Evolutionary conservation across 257 asterid genomes (phyloP), one percentile per base, ranked within the genome.

Genomic region (Thymus mandschuricus): DNA sequence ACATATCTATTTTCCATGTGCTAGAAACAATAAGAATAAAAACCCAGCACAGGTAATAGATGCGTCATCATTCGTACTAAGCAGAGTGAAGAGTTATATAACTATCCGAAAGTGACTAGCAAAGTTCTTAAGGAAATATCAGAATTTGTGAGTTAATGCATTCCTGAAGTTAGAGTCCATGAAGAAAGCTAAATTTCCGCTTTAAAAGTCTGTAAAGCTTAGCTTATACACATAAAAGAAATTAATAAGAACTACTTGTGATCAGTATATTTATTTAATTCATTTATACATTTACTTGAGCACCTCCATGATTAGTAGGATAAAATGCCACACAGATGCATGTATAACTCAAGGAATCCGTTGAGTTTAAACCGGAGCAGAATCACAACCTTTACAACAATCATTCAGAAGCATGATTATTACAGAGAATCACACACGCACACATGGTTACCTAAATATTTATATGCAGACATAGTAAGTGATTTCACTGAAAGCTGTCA

Each of bases 11-110:
- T 72, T 4, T 12, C 33, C 48, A 56, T 28, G 72, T 11, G 38
- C 41, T 66, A 46, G 46, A 49, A 56, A 66, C 66, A 34, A 9
- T 44, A 30, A n/a, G 30, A 28, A 44, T 2, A 31, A 31, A 45
- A 38, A 44, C 2, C 49, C 31, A 10, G 21, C 21, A 35, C 41
- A 46, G 38, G 46, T 56, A 34, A 0, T 46, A 28, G 30, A 51
- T 61, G 28, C 38, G 9, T 61, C 43, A 49, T 27, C 62, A 61
- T 48, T 27, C n/a, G 60, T 60, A 71, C 68, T 43, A 64, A 54
- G 59, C 45, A 35, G 58, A 54, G 1, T 0, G 41, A 5, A 7
- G 41, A 38, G 62, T 21, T 3, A 28, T 40, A 55, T 9, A 27
- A 49, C 41, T 34, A 50, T 38, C 35, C 30, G 13, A 60, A 70